A percentile compares a stretch with the other conserved stretches of the same genome.
phyloP scores from a whole-genome alignment of 768 basidiomycete genomes.

The Hygrophorus pudorinus region DNA sequence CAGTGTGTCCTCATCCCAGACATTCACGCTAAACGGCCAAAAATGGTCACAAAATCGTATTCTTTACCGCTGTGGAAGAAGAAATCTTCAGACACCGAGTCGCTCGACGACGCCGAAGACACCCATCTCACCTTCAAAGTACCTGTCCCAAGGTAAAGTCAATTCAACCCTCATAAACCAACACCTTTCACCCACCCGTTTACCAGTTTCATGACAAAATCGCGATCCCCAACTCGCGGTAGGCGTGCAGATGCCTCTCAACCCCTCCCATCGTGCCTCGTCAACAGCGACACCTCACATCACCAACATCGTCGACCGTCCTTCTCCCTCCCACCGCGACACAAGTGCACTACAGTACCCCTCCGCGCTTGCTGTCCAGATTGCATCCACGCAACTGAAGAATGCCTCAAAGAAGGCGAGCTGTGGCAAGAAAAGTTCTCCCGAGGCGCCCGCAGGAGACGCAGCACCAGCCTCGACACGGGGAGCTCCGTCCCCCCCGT shows the following conservation, averaged over 20 bases:
- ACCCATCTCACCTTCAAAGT: slow-evolving; percentile 48
- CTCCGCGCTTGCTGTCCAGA: slow-evolving; percentile 62
- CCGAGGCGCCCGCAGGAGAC: slow-evolving; percentile 48
- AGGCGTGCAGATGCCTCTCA: slow-evolving; percentile 12
- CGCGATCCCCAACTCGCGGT: slow-evolving; percentile 31
- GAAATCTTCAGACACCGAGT: slow-evolving; percentile 16
- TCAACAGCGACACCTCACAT: slow-evolving; percentile 28
- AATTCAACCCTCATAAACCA: slow-evolving; percentile 1
- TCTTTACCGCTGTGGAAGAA: slow-evolving; percentile 60
- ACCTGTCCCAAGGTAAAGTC: slow-evolving; percentile 46
- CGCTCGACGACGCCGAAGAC: slow-evolving; percentile 22
- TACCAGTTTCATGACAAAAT: slow-evolving; percentile 32
- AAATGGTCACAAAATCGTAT: slow-evolving; percentile 54
- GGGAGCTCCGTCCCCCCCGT: slow-evolving; percentile 11
- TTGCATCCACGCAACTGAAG: slow-evolving; percentile 51
- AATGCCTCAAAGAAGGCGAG: slow-evolving; percentile 42
- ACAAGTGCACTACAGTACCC: slow-evolving; percentile 44
- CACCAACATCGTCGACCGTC: slow-evolving; percentile 19
- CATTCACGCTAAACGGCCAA: slow-evolving; percentile 30
- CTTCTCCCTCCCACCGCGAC: slow-evolving; percentile 25
- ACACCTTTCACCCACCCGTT: slow-evolving; percentile 3
- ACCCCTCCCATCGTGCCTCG: slow-evolving; percentile 45
- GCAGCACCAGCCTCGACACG: slow-evolving; percentile 34
- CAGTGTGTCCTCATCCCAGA: slow-evolving; percentile 74
- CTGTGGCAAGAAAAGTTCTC: slow-evolving; percentile 58